Evolutionary conservation across 2,329 filamentous ascomycete species (phyloP).

Genomic region (Endoconidiophora polonica): DNA sequence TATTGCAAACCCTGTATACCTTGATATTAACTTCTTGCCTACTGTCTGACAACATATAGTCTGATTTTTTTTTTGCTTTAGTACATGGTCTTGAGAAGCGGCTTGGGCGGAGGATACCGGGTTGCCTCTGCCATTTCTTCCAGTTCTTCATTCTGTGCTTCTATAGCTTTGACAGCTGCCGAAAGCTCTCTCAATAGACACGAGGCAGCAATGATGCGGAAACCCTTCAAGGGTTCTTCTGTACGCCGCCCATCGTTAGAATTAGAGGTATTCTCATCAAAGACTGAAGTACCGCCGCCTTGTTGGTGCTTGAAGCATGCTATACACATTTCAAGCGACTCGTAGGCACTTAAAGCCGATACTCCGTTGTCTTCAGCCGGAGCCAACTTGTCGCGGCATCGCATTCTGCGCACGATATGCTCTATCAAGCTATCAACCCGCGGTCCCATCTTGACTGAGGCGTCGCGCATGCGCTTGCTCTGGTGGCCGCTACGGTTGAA

Average conservation of each 20-base stretch:
- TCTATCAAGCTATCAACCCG: constrained; percentile 31
- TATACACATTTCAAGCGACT: constrained; percentile 13
- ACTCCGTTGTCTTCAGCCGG: background rate
- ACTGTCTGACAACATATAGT: too few species aligned
- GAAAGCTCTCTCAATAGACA: constrained; percentile 21
- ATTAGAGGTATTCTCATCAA: too few species aligned
- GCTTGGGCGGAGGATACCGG: background rate
- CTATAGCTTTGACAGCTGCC: constrained; percentile 9
- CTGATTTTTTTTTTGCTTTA: too few species aligned
- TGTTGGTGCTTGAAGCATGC: constrained; percentile 14
- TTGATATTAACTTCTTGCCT: too few species aligned
- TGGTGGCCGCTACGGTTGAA: constrained; percentile 33
- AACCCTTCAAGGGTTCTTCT: constrained; percentile 20
- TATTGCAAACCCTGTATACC: too few species aligned
- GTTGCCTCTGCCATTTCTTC: background rate
- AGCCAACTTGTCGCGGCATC: constrained; percentile 11
- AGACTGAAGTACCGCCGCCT: constrained; percentile 3
- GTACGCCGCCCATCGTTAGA: background rate
- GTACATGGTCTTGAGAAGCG: background rate
- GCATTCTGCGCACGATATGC: constrained; percentile 25
- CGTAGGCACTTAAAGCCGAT: background rate
- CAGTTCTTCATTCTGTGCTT: background rate
- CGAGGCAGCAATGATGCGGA: constrained; percentile 23
- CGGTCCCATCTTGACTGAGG: constrained; percentile 33
- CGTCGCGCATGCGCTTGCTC: constrained; percentile 33